phyloP scores from a whole-genome alignment of 805 yeast genomes.

The Candida montana region DNA sequence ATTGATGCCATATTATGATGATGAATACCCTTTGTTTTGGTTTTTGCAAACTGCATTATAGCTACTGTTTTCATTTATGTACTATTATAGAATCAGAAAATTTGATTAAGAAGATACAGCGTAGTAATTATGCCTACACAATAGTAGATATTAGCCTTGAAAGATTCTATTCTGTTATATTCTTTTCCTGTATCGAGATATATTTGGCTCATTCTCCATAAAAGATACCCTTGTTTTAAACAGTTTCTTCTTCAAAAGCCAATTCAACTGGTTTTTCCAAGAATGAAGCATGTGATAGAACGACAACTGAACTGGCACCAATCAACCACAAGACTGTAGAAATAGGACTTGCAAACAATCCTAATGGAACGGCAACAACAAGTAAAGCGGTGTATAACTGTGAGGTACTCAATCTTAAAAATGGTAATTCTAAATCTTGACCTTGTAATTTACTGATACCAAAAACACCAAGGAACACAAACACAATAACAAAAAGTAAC shows the following conservation, averaged over 20 bases:
- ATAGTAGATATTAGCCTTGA: too few species aligned
- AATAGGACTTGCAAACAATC: slow-evolving; percentile 83
- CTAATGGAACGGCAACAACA: slow-evolving; percentile 72
- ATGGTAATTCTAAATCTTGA: slow-evolving; percentile 68
- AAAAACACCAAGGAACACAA: slow-evolving; percentile 68
- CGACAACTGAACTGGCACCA: slow-evolving; percentile 75
- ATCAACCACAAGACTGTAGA: slow-evolving; percentile 88
- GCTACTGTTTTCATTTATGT: too few species aligned
- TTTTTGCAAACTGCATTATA: too few species aligned
- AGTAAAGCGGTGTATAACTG: slow-evolving; percentile 82
- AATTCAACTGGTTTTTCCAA: slow-evolving; percentile 95
- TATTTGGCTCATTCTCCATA: too few species aligned
- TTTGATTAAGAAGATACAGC: too few species aligned
- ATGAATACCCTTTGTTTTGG: too few species aligned
- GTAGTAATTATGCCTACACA: too few species aligned
- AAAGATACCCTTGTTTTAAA: not conserved
- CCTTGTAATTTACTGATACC: slow-evolving; percentile 81
- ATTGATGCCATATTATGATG: too few species aligned
- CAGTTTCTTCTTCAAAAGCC: slow-evolving; percentile 74
- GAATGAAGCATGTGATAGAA: slow-evolving; percentile 81
- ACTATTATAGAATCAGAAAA: too few species aligned
- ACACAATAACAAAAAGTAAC: slow-evolving; percentile 72
- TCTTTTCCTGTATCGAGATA: too few species aligned
- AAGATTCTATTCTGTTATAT: too few species aligned
- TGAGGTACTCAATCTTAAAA: slow-evolving; percentile 64